These are phyloP conservation scores for Ormosia emarginata DNA, from an alignment of 306 rosid species.

Conservation along the genomic window DNA sequence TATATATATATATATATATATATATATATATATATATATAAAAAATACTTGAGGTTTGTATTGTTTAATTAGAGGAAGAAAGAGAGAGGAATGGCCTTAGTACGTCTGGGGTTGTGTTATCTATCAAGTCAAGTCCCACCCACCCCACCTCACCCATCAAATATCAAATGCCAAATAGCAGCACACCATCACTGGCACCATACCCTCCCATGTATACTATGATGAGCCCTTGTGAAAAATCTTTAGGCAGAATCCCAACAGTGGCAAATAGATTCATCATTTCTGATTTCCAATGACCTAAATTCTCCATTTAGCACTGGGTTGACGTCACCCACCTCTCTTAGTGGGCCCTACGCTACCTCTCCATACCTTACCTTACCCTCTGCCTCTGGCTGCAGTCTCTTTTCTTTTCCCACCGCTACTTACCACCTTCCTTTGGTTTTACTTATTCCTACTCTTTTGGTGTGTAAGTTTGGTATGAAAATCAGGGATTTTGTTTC, in stretches of 20 bases:
- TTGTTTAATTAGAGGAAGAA: not conserved
- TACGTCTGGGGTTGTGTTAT: slow-evolving; percentile 28
- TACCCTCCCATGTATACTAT: slow-evolving; percentile 38
- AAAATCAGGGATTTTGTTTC: slow-evolving; percentile 70
- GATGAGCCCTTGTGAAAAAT: slow-evolving; percentile 53
- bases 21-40: too few relatives aligned
- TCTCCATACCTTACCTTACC: slow-evolving; percentile 22
- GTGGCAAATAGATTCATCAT: slow-evolving; percentile 57
- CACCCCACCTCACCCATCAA: slow-evolving; percentile 36
- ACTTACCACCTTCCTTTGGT: slow-evolving; percentile 24
- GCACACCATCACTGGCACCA: slow-evolving; percentile 33
- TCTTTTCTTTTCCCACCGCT: slow-evolving; percentile 40
- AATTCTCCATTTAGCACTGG: slow-evolving; percentile 35
- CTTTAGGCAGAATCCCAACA: slow-evolving; percentile 80
- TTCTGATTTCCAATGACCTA: slow-evolving; percentile 37
- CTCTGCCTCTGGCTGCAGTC: slow-evolving; percentile 29
- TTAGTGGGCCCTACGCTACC: slow-evolving; percentile 33
- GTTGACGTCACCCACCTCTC: slow-evolving; percentile 40
- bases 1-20: too few relatives aligned
- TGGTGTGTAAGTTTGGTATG: slow-evolving; percentile 59
- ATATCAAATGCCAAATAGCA: slow-evolving; percentile 27
- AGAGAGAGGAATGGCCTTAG: slow-evolving; percentile 15
- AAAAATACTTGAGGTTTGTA: not conserved
- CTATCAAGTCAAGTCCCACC: slow-evolving; percentile 28
- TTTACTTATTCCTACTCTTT: slow-evolving; percentile 30